phyloP scores from a whole-genome alignment of 257 asterid species.

The Solanum tarijense region DNA sequence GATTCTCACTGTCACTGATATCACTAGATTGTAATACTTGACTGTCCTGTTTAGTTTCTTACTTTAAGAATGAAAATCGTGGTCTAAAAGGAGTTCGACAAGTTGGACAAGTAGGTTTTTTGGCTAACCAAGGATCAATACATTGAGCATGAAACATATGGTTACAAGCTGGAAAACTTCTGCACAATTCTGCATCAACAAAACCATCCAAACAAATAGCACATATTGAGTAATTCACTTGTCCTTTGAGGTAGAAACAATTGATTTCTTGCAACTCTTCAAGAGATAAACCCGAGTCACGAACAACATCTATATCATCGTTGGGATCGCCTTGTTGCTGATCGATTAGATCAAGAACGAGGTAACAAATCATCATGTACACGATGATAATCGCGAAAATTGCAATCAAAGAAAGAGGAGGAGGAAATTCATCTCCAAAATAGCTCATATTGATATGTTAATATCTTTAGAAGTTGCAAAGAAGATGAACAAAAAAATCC shows the following conservation, averaged over 20 bases:
- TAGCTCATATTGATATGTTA: slow-evolving; percentile 4
- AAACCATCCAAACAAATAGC: slow-evolving; percentile 51
- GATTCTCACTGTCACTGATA: neutral
- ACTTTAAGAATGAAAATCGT: neutral
- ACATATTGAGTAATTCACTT: slow-evolving; percentile 13
- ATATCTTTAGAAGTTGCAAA: neutral
- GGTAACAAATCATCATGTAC: slow-evolving; percentile 34
- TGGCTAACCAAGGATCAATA: slow-evolving; percentile 57
- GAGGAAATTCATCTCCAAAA: slow-evolving; percentile 31
- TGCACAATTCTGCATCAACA: slow-evolving; percentile 27
- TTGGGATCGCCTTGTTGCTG: slow-evolving; percentile 1
- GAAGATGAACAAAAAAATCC: neutral
- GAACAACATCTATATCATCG: neutral
- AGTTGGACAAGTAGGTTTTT: slow-evolving; percentile 41
- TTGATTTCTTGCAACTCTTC: slow-evolving; percentile 40
- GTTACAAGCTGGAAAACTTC: slow-evolving; percentile 43
- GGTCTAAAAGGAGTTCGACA: slow-evolving; percentile 38
- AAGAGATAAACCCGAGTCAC: slow-evolving; percentile 18
- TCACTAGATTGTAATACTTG: neutral
- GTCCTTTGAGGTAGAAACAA: slow-evolving; percentile 21
- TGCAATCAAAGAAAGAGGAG: slow-evolving; percentile 34
- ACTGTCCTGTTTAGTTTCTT: neutral
- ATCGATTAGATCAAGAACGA: slow-evolving; percentile 29
- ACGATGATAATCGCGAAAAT: slow-evolving; percentile 25
- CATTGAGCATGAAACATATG: slow-evolving; percentile 57